Percentiles rank a stretch among this genome's conserved stretches.
These are phyloP conservation scores for Huntiella bhutanensis DNA, from an alignment of 2,329 filamentous ascomycete genomes.

Conservation along the genomic window DNA sequence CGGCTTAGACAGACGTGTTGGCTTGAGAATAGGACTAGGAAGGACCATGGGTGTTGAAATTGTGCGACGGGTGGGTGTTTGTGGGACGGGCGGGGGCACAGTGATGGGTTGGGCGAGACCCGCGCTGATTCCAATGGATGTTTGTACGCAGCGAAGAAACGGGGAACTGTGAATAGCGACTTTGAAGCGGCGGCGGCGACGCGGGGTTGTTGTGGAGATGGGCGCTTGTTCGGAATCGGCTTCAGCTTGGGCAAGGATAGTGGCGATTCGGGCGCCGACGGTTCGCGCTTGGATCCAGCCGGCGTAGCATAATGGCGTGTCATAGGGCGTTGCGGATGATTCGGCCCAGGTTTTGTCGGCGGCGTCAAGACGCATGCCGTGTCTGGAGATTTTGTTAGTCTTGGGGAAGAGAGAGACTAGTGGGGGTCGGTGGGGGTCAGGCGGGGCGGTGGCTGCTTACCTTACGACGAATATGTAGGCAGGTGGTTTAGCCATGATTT, in stretches of 20 bases:
- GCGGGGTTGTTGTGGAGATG: constrained; percentile 11
- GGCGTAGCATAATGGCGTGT: constrained; percentile 83
- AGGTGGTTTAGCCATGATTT: constrained; percentile 23
- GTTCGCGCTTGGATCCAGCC: constrained; percentile 78
- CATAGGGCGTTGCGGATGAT: constrained; percentile 81
- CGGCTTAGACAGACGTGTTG: constrained; percentile 5
- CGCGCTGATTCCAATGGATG: constrained; percentile 43
- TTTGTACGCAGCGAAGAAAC: constrained; percentile 62
- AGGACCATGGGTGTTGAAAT: constrained; percentile 6
- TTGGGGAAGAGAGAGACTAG: not conserved
- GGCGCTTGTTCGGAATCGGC: constrained; percentile 20
- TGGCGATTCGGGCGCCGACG: constrained; percentile 68
- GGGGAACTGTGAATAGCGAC: constrained; percentile 86
- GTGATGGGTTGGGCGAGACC: constrained; percentile 40
- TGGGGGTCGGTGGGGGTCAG: not conserved
- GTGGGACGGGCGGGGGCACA: constrained; percentile 15
- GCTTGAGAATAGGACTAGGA: constrained; percentile 11
- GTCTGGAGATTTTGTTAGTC: constrained; percentile 29
- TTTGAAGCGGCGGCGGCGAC: constrained; percentile 42
- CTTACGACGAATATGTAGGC: constrained; percentile 27
- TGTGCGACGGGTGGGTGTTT: not conserved
- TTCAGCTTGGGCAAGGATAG: constrained; percentile 39
- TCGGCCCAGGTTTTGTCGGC: constrained; percentile 93
- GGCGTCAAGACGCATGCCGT: constrained; percentile 83
- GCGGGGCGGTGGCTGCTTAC: constrained; percentile 14